These are phyloP conservation scores for Rhizopogon vinicolor DNA, from an alignment of 768 basidiomycete genomes.

Conservation along the genomic window DNA sequence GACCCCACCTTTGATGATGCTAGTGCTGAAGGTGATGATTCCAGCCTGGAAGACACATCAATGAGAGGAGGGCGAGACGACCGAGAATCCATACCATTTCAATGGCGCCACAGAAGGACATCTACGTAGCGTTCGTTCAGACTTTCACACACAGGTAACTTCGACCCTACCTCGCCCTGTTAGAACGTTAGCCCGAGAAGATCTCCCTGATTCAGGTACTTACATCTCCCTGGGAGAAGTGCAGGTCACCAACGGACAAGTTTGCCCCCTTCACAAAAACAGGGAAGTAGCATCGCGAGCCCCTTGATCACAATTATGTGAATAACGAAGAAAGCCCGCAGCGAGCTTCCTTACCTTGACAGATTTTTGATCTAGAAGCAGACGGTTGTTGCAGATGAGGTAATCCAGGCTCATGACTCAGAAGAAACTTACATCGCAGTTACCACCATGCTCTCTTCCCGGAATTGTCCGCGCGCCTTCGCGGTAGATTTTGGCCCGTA, in stretches of 20 bases:
- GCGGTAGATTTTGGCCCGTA: constrained; percentile 47
- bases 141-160: neutral
- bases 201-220: constrained; percentile 5
- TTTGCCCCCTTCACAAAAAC: constrained; percentile 76
- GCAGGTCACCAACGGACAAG: constrained; percentile 72
- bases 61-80: neutral
- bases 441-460: constrained; percentile 77
- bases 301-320: constrained; percentile 27
- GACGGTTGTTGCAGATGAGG: neutral
- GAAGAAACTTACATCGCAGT: constrained; percentile 52
- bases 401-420: neutral
- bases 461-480: constrained; percentile 77
- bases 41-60: constrained; percentile 42
- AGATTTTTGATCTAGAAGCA: constrained; percentile 64
- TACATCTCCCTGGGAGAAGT: constrained; percentile 77
- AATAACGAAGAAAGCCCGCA: neutral
- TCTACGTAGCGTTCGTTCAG: constrained; percentile 24
- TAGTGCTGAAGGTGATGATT: constrained; percentile 65
- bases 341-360: constrained; percentile 37
- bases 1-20: constrained; percentile 69
- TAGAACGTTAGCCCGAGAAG: constrained; percentile 1
- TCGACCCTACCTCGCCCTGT: constrained; percentile 50
- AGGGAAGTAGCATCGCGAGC: constrained; percentile 72
- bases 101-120: constrained; percentile 75
- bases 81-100: constrained; percentile 49